Evolutionary conservation across 148 eudicot species (phyloP).

Genomic region (Nepenthes gracilis): DNA sequence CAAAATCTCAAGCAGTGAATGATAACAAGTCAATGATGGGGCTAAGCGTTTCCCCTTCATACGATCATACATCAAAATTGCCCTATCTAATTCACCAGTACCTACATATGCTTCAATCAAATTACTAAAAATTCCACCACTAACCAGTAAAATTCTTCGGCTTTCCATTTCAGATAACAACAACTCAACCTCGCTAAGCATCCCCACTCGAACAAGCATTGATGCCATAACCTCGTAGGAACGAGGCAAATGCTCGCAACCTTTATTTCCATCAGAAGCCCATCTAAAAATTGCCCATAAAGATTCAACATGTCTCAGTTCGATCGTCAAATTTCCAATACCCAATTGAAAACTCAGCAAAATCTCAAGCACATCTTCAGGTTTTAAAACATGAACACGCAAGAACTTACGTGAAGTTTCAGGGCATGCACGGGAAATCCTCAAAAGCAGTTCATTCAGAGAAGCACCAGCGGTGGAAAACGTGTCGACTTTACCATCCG

Average conservation of each 20-base stretch:
- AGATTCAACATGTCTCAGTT: constrained; percentile 31
- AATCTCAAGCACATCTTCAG: constrained; percentile 47
- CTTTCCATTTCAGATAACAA: constrained; percentile 38
- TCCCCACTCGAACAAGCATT: constrained; percentile 37
- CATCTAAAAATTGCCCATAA: constrained; percentile 63
- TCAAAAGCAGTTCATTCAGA: constrained; percentile 33
- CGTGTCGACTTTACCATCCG: background rate
- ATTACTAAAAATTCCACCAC: constrained; percentile 42
- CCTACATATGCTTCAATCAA: constrained; percentile 46
- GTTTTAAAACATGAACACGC: constrained; percentile 29
- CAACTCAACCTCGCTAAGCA: constrained; percentile 44
- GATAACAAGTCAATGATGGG: constrained; percentile 38
- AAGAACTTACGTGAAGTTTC: constrained; percentile 38
- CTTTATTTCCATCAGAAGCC: constrained; percentile 28
- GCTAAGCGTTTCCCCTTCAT: constrained; percentile 30
- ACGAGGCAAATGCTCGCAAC: constrained; percentile 33
- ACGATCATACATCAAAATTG: constrained; percentile 34
- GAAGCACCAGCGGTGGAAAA: constrained; percentile 8
- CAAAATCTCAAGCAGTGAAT: constrained; percentile 25
- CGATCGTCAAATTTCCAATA: constrained; percentile 15
- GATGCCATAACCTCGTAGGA: constrained; percentile 53
- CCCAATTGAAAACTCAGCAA: constrained; percentile 38
- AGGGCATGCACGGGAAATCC: constrained; percentile 40
- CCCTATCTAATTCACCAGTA: constrained; percentile 33
- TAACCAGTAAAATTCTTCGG: constrained; percentile 46